Percentiles rank a stretch among this genome's conserved stretches.
Evolutionary conservation across 345 rosid species (phyloP).

Genomic region (Geranium rotundifolium): DNA sequence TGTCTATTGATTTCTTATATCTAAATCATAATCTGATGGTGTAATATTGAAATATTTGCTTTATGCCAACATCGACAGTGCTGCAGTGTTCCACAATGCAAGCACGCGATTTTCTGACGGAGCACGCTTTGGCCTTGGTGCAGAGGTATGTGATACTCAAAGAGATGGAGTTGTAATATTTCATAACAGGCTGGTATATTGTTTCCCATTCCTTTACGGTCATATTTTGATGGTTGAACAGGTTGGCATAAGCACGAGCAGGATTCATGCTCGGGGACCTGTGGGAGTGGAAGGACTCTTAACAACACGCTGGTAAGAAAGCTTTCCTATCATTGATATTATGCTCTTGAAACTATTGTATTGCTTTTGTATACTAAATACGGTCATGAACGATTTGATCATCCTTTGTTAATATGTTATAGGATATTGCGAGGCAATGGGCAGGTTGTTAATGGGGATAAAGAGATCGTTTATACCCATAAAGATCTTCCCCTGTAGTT

Average conservation of each 20-base stretch:
- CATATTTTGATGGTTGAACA: slow-evolving; percentile 7
- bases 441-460: slow-evolving; percentile 90
- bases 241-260: slow-evolving; percentile 96
- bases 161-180: too few relatives aligned
- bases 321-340: neutral
- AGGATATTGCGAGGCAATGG: slow-evolving; percentile 93
- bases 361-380: neutral
- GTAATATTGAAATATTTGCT: neutral
- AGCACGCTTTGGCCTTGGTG: slow-evolving; percentile 93
- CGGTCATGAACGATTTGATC: neutral
- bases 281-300: slow-evolving; percentile 95
- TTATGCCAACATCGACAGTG: slow-evolving; percentile 28
- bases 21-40: neutral
- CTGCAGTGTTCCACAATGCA: slow-evolving; percentile 98
- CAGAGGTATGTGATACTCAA: slow-evolving; percentile 51
- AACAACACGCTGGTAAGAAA: slow-evolving; percentile 78
- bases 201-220: neutral
- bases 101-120: slow-evolving; percentile 96
- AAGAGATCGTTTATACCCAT: slow-evolving; percentile 61
- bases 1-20: too few relatives aligned
- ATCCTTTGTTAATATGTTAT: slow-evolving; percentile 1
- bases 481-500: slow-evolving; percentile 37
- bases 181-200: neutral
- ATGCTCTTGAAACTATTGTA: neutral
- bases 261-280: slow-evolving; percentile 99